These are phyloP conservation scores for Aureobasidium namibiae DNA, from an alignment of 2,329 filamentous ascomycete genomes.

Conservation along the genomic window DNA sequence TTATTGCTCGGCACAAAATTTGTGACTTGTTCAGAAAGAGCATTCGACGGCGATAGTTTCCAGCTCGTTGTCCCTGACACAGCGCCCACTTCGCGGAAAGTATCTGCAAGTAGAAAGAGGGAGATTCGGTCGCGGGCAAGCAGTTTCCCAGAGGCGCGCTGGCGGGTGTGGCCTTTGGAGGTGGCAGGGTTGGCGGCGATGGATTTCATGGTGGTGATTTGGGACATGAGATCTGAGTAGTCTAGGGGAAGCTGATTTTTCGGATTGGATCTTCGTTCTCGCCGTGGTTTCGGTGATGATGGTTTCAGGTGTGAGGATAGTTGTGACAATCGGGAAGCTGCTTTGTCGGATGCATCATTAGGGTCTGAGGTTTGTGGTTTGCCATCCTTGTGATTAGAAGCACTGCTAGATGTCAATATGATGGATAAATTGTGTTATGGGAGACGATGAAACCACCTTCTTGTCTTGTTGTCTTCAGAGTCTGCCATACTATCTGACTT, in stretches of 20 bases:
- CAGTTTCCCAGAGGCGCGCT: slow-evolving; percentile 56
- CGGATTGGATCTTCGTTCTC: slow-evolving; percentile 27
- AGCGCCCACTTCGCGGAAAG: slow-evolving; percentile 53
- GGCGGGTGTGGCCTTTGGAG: slow-evolving; percentile 52
- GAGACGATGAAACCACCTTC: too few relatives aligned
- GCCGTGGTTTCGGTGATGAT: neutral
- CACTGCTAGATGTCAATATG: neutral
- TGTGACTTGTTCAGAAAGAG: slow-evolving; percentile 38
- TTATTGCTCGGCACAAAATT: slow-evolving; percentile 54
- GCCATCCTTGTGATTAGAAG: neutral
- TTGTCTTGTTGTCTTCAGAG: neutral
- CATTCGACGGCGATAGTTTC: slow-evolving; percentile 41
- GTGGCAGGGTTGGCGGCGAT: slow-evolving; percentile 49
- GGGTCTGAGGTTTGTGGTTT: neutral
- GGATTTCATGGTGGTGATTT: slow-evolving; percentile 43
- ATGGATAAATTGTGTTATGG: too few relatives aligned
- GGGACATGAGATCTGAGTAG: slow-evolving; percentile 53
- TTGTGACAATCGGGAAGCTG: slow-evolving; percentile 15
- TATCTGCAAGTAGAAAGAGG: slow-evolving; percentile 47
- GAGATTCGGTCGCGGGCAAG: slow-evolving; percentile 57
- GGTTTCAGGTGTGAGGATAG: slow-evolving; percentile 22
- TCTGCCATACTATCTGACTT: neutral
- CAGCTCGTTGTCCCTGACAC: slow-evolving; percentile 52
- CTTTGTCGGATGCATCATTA: neutral
- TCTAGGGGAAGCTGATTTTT: slow-evolving; percentile 45